A percentile compares a stretch with the other conserved stretches of the same genome.
These are phyloP conservation scores for Mallotus japonicus DNA, from an alignment of 441 rosid genomes.

Conservation along the genomic window DNA sequence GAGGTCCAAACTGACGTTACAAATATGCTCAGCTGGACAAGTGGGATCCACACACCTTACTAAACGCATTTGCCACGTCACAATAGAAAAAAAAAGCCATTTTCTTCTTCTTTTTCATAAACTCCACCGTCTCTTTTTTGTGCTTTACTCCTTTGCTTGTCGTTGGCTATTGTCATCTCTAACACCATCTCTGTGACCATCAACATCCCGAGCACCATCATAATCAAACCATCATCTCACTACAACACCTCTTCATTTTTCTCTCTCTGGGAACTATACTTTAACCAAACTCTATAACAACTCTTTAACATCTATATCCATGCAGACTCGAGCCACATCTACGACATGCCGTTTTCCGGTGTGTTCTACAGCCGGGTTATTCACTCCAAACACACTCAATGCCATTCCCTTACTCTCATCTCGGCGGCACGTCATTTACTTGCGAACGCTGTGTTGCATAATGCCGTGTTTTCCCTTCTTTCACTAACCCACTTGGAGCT, in stretches of 20 bases:
- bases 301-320: slow-evolving; percentile 65
- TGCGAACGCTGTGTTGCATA: slow-evolving; percentile 59
- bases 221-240: slow-evolving; percentile 35
- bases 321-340: slow-evolving; percentile 48
- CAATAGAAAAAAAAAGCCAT: background rate
- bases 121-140: slow-evolving; percentile 52
- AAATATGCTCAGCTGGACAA: too few relatives aligned
- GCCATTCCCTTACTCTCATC: slow-evolving; percentile 53
- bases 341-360: slow-evolving; percentile 46
- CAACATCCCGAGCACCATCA: too few relatives aligned
- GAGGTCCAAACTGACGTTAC: too few relatives aligned
- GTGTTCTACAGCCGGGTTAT: slow-evolving; percentile 53
- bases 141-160: slow-evolving; percentile 58
- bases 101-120: slow-evolving; percentile 17
- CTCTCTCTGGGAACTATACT: slow-evolving; percentile 65
- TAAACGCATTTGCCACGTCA: too few relatives aligned
- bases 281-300: slow-evolving; percentile 32
- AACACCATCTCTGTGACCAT: slow-evolving; percentile 28
- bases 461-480: slow-evolving; percentile 62
- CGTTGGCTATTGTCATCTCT: slow-evolving; percentile 55
- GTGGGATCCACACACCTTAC: too few relatives aligned
- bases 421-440: slow-evolving; percentile 68
- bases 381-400: slow-evolving; percentile 46
- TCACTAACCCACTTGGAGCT: slow-evolving; percentile 36
- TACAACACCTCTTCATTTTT: slow-evolving; percentile 58